phyloP scores from a whole-genome alignment of 164 flowering plant species.

The Platanus orientalis region DNA sequence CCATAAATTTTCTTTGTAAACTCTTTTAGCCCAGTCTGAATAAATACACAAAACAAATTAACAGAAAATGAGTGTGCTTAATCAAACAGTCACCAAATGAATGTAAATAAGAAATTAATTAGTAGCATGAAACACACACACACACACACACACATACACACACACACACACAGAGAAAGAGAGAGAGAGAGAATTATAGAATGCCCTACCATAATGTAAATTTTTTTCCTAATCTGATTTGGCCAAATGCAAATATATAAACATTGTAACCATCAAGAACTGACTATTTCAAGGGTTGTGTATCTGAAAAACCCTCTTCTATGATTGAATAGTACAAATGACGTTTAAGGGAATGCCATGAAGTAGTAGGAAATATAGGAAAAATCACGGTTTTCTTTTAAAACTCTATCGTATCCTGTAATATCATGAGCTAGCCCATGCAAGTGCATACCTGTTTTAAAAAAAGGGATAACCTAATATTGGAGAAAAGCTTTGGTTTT shows the following conservation, averaged over 20 bases:
- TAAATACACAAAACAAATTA: slow-evolving; percentile 12
- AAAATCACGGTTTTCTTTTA: slow-evolving; percentile 76
- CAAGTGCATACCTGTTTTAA: slow-evolving; percentile 61
- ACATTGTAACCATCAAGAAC: slow-evolving; percentile 99
- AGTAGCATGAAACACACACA: too few relatives aligned
- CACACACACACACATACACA: too few relatives aligned
- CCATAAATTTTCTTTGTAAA: slow-evolving; percentile 18
- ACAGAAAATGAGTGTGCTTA: neutral
- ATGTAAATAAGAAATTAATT: neutral
- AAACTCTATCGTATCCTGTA: slow-evolving; percentile 85
- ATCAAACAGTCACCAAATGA: neutral
- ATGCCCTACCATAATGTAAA: slow-evolving; percentile 76
- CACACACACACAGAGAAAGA: too few relatives aligned
- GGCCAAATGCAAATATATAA: slow-evolving; percentile 98
- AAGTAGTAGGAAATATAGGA: neutral
- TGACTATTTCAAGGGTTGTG: slow-evolving; percentile 85
- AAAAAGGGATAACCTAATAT: slow-evolving; percentile 5
- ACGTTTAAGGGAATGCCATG: neutral
- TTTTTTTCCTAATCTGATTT: slow-evolving; percentile 98
- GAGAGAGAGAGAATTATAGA: too few relatives aligned
- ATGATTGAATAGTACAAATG: neutral
- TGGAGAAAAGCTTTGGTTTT: neutral
- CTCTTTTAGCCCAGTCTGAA: slow-evolving; percentile 20
- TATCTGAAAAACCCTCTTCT: slow-evolving; percentile 42
- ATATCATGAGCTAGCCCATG: slow-evolving; percentile 89